Conservation (phyloP, 805 yeast genomes). For the Yamadazyma insecticola region DNA sequence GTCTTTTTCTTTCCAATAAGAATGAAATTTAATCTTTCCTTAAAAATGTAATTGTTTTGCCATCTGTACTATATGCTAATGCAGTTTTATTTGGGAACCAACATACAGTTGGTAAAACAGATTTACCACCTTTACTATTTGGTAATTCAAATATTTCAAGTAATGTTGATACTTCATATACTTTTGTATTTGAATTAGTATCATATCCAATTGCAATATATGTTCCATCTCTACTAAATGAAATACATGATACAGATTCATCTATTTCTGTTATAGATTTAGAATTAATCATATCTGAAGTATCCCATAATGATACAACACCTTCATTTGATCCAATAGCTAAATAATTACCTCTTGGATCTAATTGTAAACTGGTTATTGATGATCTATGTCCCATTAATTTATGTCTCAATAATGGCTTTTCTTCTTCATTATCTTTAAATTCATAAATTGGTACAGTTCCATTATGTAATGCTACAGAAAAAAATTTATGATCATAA, state of each 20-base stretch:
- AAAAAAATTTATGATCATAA: slow-evolving; percentile 27
- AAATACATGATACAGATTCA: slow-evolving; percentile 38
- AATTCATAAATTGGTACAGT: slow-evolving; percentile 22
- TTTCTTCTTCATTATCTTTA: slow-evolving; percentile 2
- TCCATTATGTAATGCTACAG: slow-evolving; percentile 47
- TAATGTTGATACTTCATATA: slow-evolving; percentile 30
- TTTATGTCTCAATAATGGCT: slow-evolving; percentile 10
- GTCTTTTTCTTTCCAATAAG: too few relatives aligned
- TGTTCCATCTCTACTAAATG: slow-evolving; percentile 42
- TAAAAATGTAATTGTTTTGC: slow-evolving; percentile 24
- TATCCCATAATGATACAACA: slow-evolving; percentile 47
- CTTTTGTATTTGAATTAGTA: slow-evolving; percentile 33
- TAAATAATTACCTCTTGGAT: slow-evolving; percentile 48
- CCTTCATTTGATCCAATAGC: slow-evolving; percentile 59
- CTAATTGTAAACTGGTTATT: slow-evolving; percentile 42
- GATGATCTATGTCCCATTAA: slow-evolving; percentile 47
- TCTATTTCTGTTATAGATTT: slow-evolving; percentile 37
- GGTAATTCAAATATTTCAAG: slow-evolving; percentile 27
- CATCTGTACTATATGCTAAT: slow-evolving; percentile 26
- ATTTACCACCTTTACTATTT: slow-evolving; percentile 23
- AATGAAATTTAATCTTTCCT: slow-evolving; percentile 1
- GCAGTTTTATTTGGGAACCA: slow-evolving; percentile 35
- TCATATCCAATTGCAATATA: slow-evolving; percentile 43
- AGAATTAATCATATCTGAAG: slow-evolving; percentile 30
- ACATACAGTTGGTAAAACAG: slow-evolving; percentile 20